These are phyloP conservation scores for Magnolia sinica DNA, from an alignment of 164 flowering plant genomes.

Conservation along the genomic window DNA sequence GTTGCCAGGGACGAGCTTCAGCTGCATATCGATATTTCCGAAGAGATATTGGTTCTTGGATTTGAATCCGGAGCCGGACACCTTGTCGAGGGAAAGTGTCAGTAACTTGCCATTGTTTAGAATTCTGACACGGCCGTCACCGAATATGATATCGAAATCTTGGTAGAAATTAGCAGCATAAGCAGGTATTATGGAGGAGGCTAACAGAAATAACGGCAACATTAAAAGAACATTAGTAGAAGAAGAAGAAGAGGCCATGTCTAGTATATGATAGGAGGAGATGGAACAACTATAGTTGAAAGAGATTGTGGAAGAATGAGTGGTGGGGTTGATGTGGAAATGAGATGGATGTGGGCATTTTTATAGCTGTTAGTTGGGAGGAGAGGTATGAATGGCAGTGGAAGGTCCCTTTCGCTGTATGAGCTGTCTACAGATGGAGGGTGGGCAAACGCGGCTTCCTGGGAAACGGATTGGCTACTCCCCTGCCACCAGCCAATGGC, in stretches of 20 bases:
- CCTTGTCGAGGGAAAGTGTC: slow-evolving; percentile 3
- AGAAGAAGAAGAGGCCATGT: not conserved
- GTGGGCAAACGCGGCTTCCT: not conserved
- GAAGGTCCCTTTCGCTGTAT: not conserved
- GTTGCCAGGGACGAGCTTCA: slow-evolving; percentile 12
- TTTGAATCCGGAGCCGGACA: slow-evolving; percentile 10
- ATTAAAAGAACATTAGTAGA: not conserved
- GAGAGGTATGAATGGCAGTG: not conserved
- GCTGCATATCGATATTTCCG: slow-evolving; percentile 10
- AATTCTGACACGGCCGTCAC: slow-evolving; percentile 2
- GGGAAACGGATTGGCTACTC: too few relatives aligned
- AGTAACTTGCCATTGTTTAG: slow-evolving; percentile 3
- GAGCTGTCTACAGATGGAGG: not conserved
- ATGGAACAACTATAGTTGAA: not conserved
- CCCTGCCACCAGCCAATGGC: too few relatives aligned
- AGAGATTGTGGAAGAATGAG: not conserved
- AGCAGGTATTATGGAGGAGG: slow-evolving; percentile 1
- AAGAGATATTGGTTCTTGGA: slow-evolving; percentile 12
- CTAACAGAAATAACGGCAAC: not conserved
- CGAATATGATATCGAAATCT: slow-evolving; percentile 7
- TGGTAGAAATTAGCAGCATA: slow-evolving; percentile 1
- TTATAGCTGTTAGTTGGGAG: not conserved
- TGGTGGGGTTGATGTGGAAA: not conserved
- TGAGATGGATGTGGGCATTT: not conserved
- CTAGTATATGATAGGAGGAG: not conserved